phyloP scores from a whole-genome alignment of 257 asterid species.

The Solanum gandarillasii region DNA sequence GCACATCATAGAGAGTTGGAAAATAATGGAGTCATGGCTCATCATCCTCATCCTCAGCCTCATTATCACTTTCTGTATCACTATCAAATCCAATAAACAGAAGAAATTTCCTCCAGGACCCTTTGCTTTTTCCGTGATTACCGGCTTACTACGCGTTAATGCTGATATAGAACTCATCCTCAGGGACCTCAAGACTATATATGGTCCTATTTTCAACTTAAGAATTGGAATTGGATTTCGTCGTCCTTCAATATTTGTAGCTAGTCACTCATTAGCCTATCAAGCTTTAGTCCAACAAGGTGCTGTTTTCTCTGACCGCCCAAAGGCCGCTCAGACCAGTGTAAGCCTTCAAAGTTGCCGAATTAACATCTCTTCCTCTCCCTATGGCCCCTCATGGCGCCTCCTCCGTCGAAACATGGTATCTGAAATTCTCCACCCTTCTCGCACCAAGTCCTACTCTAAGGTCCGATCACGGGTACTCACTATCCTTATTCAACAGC shows the following conservation, averaged over 20 bases:
- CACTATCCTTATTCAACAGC: neutral
- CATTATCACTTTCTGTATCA: neutral
- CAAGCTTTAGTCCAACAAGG: neutral
- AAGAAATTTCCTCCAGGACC: constrained; percentile 36
- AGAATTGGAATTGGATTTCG: constrained; percentile 4
- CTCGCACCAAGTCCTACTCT: neutral
- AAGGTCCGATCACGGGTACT: neutral
- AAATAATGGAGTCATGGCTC: neutral
- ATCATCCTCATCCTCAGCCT: neutral
- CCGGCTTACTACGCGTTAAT: constrained; percentile 20
- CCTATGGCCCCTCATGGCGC: neutral
- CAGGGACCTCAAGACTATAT: constrained; percentile 14
- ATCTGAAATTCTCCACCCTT: neutral
- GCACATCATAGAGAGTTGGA: neutral
- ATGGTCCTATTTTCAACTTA: constrained; percentile 37
- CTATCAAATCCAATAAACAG: neutral
- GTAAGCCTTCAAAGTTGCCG: neutral
- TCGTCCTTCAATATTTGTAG: constrained; percentile 16
- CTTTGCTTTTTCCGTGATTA: constrained; percentile 15
- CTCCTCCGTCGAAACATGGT: constrained; percentile 1
- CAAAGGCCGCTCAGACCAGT: neutral
- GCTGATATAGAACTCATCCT: constrained; percentile 23
- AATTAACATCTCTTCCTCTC: neutral
- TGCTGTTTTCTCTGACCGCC: constrained; percentile 2
- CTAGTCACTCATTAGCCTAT: neutral